Conservation (phyloP, 2,329 filamentous ascomycete species). For the Alternaria sp. region DNA sequence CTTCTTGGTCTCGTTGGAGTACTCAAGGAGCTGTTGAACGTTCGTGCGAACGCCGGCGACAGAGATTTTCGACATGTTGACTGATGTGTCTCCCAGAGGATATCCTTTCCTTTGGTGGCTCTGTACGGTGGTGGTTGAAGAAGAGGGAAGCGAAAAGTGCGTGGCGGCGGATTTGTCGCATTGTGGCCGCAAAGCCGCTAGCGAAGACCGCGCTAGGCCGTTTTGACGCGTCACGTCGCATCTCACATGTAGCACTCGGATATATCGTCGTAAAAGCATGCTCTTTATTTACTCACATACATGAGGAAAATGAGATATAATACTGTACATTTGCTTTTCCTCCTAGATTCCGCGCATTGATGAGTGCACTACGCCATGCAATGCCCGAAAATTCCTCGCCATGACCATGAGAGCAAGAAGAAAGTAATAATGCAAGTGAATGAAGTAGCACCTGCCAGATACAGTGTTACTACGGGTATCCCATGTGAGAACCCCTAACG, state of each 20-base stretch:
- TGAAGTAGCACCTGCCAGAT: conserved; percentile 27
- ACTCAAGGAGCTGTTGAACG: conserved; percentile 91
- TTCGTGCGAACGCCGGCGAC: conserved; percentile 94
- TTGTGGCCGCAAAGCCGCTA: conserved; percentile 27
- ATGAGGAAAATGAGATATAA: conserved; percentile 21
- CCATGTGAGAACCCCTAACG: conserved; percentile 40
- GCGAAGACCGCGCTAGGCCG: conserved; percentile 21
- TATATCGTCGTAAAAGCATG: conserved; percentile 4
- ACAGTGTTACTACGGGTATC: conserved; percentile 42
- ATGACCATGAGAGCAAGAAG: conserved; percentile 33
- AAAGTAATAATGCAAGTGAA: conserved; percentile 35
- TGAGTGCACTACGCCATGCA: conserved; percentile 36
- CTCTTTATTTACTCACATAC: conserved; percentile 17
- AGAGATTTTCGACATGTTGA: conserved; percentile 83
- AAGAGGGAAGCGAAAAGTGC: conserved; percentile 19
- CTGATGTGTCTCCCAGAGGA: conserved; percentile 60
- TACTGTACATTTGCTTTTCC: conserved; percentile 41
- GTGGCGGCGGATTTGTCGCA: conserved; percentile 28
- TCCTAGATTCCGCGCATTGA: conserved; percentile 23
- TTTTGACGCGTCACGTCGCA: conserved; percentile 5
- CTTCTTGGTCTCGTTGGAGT: conserved; percentile 96
- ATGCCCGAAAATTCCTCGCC: conserved; percentile 43
- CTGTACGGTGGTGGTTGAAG: conserved; percentile 47
- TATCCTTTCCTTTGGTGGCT: conserved; percentile 51
- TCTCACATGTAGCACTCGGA: not conserved